Base-by-base conservation (phyloP, 495 filamentous ascomycete species). In the Daldinia loculata region DNA sequence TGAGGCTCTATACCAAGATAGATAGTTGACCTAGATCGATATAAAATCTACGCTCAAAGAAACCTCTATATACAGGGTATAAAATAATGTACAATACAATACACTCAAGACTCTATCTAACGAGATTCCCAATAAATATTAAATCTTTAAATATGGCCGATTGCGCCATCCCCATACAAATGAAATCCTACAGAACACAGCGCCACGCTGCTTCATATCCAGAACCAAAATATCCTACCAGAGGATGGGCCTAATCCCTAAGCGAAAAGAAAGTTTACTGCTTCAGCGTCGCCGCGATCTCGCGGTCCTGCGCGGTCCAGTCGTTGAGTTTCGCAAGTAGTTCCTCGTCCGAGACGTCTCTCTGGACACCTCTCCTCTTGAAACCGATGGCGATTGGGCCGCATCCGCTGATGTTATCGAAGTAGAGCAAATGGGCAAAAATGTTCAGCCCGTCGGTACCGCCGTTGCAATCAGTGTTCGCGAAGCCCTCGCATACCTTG, bases 381-480 rank as follows among this genome's bases (percentile, higher is more conserved):
- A 75, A 77, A 7, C 63, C 50, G 22, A 75, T 63, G 56, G 57
- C 67, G 8, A 36, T 60, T 5, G 41, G 2, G 19, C 64, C 56
- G 71, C 81, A 83, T 19, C 68, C 77, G 9, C 67, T 52, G 34
- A 82, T 79, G 17, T 68, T 24, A 39, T 70, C 67, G 51, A 84
- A 80, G 64, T 85, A 85, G 57, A 72, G 70, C 4, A 63, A 34
- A 61, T 85, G 83, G 19, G 77, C 65, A 6, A 56, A 52, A 24
- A 77, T 4, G 14, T 82, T 67, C 4, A 83, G 63, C 0, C 78
- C 79, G 15, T 14, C 14, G 0, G 76, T 80, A 8, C 72, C 75
- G 39, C 55, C 83, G 62, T 84, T 84, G 69, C 83, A 85, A 8
- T 64, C n/a, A 6, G 67, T 70, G 61, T 78, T 83, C 12, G 65